These are phyloP conservation scores for Paraphoma sp. DNA, from an alignment of 2,329 filamentous ascomycete genomes.

Conservation along the genomic window DNA sequence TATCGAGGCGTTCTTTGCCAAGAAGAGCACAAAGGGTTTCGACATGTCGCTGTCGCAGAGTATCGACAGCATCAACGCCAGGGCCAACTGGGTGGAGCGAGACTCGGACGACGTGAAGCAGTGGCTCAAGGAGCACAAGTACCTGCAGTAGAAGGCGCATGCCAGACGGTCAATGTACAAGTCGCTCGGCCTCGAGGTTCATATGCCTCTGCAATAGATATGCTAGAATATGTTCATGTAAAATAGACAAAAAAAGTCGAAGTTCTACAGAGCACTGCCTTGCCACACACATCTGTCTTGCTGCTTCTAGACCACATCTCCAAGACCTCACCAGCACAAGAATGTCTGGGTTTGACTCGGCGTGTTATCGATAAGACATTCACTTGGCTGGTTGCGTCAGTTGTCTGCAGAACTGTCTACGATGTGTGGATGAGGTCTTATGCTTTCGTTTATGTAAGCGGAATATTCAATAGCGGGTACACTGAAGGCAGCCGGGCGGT, in stretches of 20 bases:
- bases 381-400: no score
- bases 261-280: neutral
- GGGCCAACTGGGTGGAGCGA: constrained; percentile 79
- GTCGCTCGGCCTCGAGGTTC: neutral
- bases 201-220: neutral
- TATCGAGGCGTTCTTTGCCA: constrained; percentile 80
- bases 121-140: constrained; percentile 73
- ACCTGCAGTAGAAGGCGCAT: constrained; percentile 49
- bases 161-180: neutral
- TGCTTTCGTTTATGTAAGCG: no score
- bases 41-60: constrained; percentile 91
- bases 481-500: no score
- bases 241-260: neutral
- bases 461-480: no score
- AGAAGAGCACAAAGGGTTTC: constrained; percentile 85
- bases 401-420: neutral
- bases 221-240: neutral
- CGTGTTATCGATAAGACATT: neutral
- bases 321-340: neutral
- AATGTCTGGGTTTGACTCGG: neutral
- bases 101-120: constrained; percentile 77
- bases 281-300: neutral
- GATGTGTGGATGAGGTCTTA: no score
- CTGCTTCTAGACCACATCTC: neutral
- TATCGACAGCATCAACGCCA: constrained; percentile 82